phyloP scores from a whole-genome alignment of 345 rosid genomes.

The Laguncularia racemosa region DNA sequence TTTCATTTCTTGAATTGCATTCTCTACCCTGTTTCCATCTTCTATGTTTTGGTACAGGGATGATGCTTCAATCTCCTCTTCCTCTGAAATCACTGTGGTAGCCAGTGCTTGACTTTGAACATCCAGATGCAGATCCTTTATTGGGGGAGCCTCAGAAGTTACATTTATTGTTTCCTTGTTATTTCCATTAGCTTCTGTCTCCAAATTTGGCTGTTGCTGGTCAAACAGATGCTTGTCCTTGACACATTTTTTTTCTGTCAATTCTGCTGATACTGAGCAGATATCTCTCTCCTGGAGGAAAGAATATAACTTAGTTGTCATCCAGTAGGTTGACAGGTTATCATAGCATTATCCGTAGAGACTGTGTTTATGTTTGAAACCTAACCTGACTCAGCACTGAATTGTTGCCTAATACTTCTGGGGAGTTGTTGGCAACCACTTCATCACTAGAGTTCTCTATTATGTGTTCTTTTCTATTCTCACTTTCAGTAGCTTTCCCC shows the following conservation, averaged over 20 bases:
- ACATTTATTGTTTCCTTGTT: constrained; percentile 8
- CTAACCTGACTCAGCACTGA: no score
- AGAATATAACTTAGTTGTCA: background rate
- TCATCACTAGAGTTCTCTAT: no score
- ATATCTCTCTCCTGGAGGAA: background rate
- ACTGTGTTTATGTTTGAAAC: no score
- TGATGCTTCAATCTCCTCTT: background rate
- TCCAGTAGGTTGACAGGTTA: no score
- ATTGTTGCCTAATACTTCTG: no score
- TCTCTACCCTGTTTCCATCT: background rate
- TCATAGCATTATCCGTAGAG: no score
- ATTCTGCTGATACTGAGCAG: background rate
- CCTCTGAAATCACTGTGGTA: background rate
- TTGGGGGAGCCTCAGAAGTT: background rate
- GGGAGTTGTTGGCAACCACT: no score
- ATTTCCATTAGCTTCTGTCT: constrained; percentile 4
- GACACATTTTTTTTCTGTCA: constrained; percentile 4
- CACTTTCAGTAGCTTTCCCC: constrained; percentile 3
- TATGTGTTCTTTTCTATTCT: background rate
- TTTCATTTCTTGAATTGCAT: no score
- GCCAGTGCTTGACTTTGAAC: background rate
- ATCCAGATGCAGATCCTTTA: background rate
- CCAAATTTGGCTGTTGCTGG: constrained; percentile 9
- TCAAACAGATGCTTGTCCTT: constrained; percentile 7
- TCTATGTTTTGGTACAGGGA: background rate